These are phyloP conservation scores for Lagerstroemia speciosa DNA, from an alignment of 345 rosid species.

Conservation along the genomic window DNA sequence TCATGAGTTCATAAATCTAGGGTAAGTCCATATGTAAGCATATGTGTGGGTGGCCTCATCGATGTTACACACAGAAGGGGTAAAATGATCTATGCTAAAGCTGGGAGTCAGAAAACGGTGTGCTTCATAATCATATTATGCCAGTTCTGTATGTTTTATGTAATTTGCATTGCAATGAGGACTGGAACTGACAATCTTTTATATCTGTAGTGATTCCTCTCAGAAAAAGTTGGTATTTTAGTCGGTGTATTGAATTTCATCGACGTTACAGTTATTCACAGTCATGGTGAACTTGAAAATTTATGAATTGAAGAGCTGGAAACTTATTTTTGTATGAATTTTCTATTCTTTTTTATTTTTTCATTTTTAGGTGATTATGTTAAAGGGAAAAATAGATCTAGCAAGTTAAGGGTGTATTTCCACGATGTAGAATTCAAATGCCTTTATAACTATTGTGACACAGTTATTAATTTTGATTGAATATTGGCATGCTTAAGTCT, in stretches of 20 bases:
- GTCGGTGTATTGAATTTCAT: background rate
- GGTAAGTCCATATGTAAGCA: too few species aligned
- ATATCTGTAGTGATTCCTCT: too few species aligned
- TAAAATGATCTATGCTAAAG: too few species aligned
- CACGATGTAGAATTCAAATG: too few species aligned
- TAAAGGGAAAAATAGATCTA: background rate
- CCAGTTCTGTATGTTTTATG: too few species aligned
- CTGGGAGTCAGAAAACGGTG: too few species aligned
- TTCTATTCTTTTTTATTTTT: background rate
- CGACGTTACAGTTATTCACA: background rate
- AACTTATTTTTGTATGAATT: background rate
- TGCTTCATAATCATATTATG: too few species aligned
- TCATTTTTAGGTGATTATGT: background rate
- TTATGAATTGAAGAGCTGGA: background rate
- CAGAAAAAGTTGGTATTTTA: background rate
- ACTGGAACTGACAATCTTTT: too few species aligned
- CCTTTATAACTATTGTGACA: background rate
- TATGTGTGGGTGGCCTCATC: too few species aligned
- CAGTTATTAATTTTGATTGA: background rate
- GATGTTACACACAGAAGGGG: too few species aligned
- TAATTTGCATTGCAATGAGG: too few species aligned
- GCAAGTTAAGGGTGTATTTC: too few species aligned
- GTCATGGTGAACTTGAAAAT: background rate
- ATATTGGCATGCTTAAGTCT: background rate
- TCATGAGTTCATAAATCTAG: background rate